phyloP scores from a whole-genome alignment of 768 basidiomycete genomes.

The Cystofilobasidium macerans region DNA sequence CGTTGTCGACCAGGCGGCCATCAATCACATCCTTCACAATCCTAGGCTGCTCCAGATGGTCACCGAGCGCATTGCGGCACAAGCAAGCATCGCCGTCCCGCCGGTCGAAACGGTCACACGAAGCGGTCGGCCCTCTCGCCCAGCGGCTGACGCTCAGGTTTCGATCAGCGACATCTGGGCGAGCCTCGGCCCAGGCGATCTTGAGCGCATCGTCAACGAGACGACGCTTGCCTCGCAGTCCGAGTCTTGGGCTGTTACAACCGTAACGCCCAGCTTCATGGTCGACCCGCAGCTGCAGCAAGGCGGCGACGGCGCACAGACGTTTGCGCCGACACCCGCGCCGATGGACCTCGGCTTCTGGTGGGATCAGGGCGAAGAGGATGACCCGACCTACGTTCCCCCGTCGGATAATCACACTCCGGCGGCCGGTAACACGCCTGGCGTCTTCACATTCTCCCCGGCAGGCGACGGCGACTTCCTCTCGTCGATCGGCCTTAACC shows the following conservation, averaged over 20 bases:
- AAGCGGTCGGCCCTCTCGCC: not conserved
- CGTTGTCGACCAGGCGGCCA: not conserved
- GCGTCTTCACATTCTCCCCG: not conserved
- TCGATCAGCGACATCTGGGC: not conserved
- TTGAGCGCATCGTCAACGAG: too few relatives aligned
- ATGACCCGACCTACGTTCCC: not conserved
- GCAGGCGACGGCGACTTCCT: not conserved
- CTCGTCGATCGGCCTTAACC: not conserved
- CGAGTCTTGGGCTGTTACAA: too few relatives aligned
- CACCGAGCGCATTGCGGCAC: not conserved
- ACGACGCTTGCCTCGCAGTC: not conserved
- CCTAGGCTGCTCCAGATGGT: not conserved
- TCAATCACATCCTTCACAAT: not conserved
- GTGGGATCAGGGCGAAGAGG: conserved; percentile 3
- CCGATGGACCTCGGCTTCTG: not conserved
- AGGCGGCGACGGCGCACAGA: not conserved
- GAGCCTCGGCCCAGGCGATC: not conserved
- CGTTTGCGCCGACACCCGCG: not conserved
- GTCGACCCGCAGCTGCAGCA: not conserved
- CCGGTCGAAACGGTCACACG: not conserved
- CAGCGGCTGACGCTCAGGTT: not conserved
- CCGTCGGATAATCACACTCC: not conserved
- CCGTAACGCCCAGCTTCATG: not conserved
- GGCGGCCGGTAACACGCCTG: not conserved
- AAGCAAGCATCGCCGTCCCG: not conserved